Conservation (phyloP, 2,329 filamentous ascomycete genomes). For the Fusarium penzigii region DNA sequence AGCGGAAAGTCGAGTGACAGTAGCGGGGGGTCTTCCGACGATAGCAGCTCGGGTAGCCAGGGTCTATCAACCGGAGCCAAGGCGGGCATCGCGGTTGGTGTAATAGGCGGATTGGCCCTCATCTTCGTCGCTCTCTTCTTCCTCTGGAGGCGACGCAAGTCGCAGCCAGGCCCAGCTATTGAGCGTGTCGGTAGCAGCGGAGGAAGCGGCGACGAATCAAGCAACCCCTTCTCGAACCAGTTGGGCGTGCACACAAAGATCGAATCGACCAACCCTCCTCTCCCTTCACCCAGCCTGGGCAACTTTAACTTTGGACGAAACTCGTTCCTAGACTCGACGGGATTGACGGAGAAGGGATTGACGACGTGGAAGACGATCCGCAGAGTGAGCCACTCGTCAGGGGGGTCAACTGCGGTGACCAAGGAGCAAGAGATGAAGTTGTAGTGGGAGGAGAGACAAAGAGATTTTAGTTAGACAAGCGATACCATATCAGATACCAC, state of each 20-base stretch:
- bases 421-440: conserved; percentile 11
- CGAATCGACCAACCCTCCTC: conserved; percentile 26
- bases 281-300: conserved; percentile 21
- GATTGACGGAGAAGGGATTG: conserved; percentile 21
- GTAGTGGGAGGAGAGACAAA: conserved; percentile 6
- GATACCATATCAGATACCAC: conserved; percentile 21
- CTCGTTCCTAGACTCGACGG: conserved; percentile 24
- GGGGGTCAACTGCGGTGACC: conserved; percentile 10
- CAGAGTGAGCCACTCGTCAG: conserved; percentile 27
- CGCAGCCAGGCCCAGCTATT: not conserved
- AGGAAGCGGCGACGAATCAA: conserved; percentile 14
- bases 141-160: conserved; percentile 20
- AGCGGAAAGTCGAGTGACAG: conserved; percentile 2
- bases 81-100: conserved; percentile 25
- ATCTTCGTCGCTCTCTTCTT: conserved; percentile 16
- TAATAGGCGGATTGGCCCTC: conserved; percentile 8
- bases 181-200: conserved; percentile 22
- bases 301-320: conserved; percentile 28
- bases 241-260: conserved; percentile 31
- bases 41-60: conserved; percentile 3
- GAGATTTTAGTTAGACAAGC: conserved; percentile 6
- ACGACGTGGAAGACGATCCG: conserved; percentile 27
- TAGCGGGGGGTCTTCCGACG: conserved; percentile 2
- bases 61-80: conserved; percentile 27
- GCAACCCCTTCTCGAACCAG: conserved; percentile 22